Evolutionary conservation across 1,284 basidiomycete species (phyloP).

Genomic region (Papiliotrema laurentii): DNA sequence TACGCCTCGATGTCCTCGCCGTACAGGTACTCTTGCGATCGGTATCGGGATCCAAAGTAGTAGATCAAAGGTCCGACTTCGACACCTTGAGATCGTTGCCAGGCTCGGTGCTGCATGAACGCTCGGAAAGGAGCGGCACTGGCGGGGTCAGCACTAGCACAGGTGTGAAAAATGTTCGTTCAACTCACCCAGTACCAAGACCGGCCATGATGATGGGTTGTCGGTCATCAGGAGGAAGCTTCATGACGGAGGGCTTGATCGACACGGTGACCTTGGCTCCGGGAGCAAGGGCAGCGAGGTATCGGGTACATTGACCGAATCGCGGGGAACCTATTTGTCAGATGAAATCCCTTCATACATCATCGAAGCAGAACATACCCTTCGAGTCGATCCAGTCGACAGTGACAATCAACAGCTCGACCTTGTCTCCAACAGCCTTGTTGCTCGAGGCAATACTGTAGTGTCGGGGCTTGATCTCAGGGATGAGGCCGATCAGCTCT

Average conservation of each 20-base stretch:
- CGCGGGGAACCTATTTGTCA: constrained; percentile 60
- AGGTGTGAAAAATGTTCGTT: too few relatives aligned
- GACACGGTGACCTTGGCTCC: constrained; percentile 96
- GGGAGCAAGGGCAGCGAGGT: constrained; percentile 73
- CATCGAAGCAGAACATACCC: constrained; percentile 55
- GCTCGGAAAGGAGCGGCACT: constrained; percentile 97
- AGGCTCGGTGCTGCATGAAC: constrained; percentile 91
- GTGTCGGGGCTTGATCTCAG: constrained; percentile 94
- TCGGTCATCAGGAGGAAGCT: constrained; percentile 76
- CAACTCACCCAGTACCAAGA: constrained; percentile 91
- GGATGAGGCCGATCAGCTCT: constrained; percentile 78
- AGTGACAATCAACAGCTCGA: constrained; percentile 91
- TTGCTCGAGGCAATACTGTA: constrained; percentile 97
- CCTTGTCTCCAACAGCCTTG: constrained; percentile 86
- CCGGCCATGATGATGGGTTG: constrained; percentile 99
- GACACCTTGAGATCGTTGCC: constrained; percentile 69
- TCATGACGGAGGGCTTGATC: constrained; percentile 99
- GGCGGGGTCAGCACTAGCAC: too few relatives aligned
- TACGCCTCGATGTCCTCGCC: constrained; percentile 28
- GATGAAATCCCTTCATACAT: neutral
- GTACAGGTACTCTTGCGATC: constrained; percentile 49
- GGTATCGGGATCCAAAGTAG: constrained; percentile 97
- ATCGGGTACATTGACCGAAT: constrained; percentile 95
- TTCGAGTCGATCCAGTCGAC: constrained; percentile 87
- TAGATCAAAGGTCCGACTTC: constrained; percentile 88